Base-by-base conservation (phyloP, 768 basidiomycete genomes). In the Fibroporia radiculosa region DNA sequence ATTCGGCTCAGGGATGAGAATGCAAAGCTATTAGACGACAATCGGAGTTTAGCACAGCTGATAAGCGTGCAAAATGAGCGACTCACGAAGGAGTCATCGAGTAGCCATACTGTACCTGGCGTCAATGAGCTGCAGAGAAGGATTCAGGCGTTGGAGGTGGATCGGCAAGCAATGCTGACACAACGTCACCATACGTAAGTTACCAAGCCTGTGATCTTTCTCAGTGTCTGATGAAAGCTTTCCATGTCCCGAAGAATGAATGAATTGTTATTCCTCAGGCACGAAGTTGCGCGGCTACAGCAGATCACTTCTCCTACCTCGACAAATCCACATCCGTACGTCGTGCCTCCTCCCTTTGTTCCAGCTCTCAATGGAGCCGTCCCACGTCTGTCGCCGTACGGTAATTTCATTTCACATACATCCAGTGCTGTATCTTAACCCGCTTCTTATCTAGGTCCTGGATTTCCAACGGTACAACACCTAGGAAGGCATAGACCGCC, bases 11-110 rank as follows among this genome's bases (percentile, higher is more conserved):
- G 47, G 13, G 26, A 26, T 29, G 56, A 64, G 6, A 66, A 66
- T 32, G 31, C 53, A 42, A 65, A 58, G 44, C 47, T 72, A 29
- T 70, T 60, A 42, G 50, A 63, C 25, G 71, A 73, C 48, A 73
- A 73, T 45, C 52, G 48, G 32, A 56, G 46, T n/a, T 60, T 65
- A 3, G 58, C 64, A 0, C 49, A 52, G 32, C 47, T 54, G 1
- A 53, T 67, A 24, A 56, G 57, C 28, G 42, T 40, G 27, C 63
- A 68, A 42, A 60, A 65, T 27, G 59, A 63, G 18, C 64, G 60
- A 16, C 35, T 65, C 10, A 25, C 55, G 1, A 48, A 58, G 22
- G 2, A 25, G 19, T 33, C 31, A 6, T 40, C 54, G 31, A 47
- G 47, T 27, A 51, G 49, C 11, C 12, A 46, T 14, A 58, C 61